Conservation (phyloP, 108 stramenopile genomes). For the Poteriospumella lacustris region DNA sequence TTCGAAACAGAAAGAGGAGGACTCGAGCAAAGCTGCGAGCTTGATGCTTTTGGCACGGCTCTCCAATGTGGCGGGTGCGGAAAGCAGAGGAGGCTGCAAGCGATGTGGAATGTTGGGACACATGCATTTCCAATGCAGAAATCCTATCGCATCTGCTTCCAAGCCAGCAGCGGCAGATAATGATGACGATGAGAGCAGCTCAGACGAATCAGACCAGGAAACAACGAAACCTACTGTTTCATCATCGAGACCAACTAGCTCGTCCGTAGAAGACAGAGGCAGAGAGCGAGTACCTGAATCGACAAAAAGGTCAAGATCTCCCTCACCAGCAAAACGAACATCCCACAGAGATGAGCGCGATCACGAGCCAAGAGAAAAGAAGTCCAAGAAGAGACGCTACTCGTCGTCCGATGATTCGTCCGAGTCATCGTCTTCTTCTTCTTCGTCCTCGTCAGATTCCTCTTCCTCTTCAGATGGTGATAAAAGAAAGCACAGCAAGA, state of each 20-base stretch:
- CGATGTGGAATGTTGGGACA: slow-evolving; percentile 17
- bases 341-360: not conserved
- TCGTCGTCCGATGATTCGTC: too few species aligned
- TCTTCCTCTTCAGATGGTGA: too few species aligned
- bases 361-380: not conserved
- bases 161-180: not conserved
- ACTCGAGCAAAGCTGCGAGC: not conserved
- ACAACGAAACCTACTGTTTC: not conserved
- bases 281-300: not conserved
- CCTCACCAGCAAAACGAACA: not conserved
- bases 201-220: not conserved
- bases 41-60: not conserved
- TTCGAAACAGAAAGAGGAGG: not conserved
- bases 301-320: not conserved
- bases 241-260: not conserved
- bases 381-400: not conserved
- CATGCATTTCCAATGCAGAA: not conserved
- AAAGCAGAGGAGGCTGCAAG: slow-evolving; percentile 8
- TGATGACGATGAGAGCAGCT: not conserved
- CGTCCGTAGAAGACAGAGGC: not conserved
- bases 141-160: not conserved
- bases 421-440: too few species aligned
- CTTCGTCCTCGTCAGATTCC: too few species aligned
- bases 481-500: not conserved
- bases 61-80: not conserved